Evolutionary conservation across 176 grass and related monocot species (phyloP).

Genomic region (Leersia perrieri): DNA sequence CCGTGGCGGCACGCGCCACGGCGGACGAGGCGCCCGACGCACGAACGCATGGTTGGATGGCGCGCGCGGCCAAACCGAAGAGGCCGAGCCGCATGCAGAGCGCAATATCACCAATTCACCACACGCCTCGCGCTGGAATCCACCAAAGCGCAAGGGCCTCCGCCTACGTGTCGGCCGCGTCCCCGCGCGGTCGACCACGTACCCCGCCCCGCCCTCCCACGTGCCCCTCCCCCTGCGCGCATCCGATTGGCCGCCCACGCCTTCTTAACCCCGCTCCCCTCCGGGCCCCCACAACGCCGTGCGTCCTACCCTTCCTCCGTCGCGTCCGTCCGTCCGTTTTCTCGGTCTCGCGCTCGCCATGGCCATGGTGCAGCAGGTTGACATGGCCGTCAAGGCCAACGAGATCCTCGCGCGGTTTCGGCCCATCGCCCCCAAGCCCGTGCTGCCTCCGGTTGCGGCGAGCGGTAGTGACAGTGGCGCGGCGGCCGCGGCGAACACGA

Average conservation of each 20-base stretch:
- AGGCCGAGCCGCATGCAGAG: conserved; percentile 28
- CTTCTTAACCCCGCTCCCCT: conserved; percentile 42
- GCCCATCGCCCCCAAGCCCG: conserved; percentile 92
- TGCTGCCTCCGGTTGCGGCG: conserved; percentile 1
- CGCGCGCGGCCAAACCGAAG: conserved; percentile 27
- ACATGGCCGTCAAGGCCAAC: conserved; percentile 86
- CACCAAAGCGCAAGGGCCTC: conserved; percentile 5
- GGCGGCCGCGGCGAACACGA: conserved; percentile 2
- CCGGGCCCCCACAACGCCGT: conserved; percentile 12
- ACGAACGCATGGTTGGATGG: conserved; percentile 22
- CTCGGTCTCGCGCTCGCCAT: conserved; percentile 22
- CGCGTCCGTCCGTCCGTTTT: neutral
- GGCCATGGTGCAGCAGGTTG: conserved; percentile 66
- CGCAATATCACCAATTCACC: no score
- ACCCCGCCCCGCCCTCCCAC: conserved; percentile 59
- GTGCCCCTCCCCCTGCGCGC: conserved; percentile 72
- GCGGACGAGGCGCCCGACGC: conserved; percentile 28
- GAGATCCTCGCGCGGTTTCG: conserved; percentile 89
- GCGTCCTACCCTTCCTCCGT: conserved; percentile 16
- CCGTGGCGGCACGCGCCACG: conserved; percentile 27
- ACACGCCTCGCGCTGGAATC: neutral
- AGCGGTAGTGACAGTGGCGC: conserved; percentile 1
- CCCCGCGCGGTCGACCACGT: conserved; percentile 74
- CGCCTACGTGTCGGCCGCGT: conserved; percentile 67
- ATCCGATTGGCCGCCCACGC: conserved; percentile 61